Evolutionary conservation across 257 asterid genomes (phyloP), one percentile per base, ranked within the genome.

Genomic region (Ballota nigra): DNA sequence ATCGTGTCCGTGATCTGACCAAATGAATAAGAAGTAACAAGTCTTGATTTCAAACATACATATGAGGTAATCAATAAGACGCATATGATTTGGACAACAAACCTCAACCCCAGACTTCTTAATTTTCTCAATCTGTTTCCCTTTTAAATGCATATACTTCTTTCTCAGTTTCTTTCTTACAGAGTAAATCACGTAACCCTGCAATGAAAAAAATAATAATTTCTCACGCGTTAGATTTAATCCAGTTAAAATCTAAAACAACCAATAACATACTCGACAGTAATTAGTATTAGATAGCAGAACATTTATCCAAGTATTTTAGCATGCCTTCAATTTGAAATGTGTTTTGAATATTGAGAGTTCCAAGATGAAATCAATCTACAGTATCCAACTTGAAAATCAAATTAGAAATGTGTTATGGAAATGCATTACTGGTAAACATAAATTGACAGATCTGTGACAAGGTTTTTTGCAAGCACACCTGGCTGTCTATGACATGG

Each of bases 91-190:
- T 0, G 62, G 45, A 38, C 28, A 26, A 64, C 78, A 74, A 65
- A 94, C 99, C 96, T 85, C 92, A 66, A 87, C 89, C 66, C 99
- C 99, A 6, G 98, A 94, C 82, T 91, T 94, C 86, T 94, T 91
- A 75, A 91, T 78, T 84, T 91, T 94, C 91, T 89, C 99, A 61
- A 94, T 89, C 73, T 94, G 96, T 66, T 86, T 90, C 72, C 98
- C 99, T 76, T 89, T 84, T 13, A 94, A 85, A 77, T 94, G 96
- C 82, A 76, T 75, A 77, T 81, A 94, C 74, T 94, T 92, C 82
- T 94, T 94, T 82, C 94, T 89, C 83, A 91, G 82, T 81, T 94
- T 94, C 88, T 84, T 91, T 75, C 99, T 85, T 20, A 91, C 87
- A 20, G 99, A 87, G 84, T 91, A 94, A 58, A 94, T 81, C 53